Evolutionary conservation across 1,284 basidiomycete genomes (phyloP).

Genomic region (Ceraceosorus guamensis): DNA sequence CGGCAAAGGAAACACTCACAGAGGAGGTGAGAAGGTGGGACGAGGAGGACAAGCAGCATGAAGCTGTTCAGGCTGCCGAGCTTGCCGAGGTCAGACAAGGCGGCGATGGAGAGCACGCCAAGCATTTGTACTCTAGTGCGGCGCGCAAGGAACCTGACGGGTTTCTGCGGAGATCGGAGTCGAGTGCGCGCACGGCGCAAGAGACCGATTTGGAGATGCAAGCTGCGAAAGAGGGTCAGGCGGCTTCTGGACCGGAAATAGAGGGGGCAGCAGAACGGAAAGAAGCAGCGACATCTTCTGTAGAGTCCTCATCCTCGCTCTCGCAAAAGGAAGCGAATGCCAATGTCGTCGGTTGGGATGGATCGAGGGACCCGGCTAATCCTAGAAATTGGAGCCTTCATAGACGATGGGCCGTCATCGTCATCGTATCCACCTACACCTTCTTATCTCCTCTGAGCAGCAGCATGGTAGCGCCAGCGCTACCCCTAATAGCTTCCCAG

Average conservation of each 20-base stretch:
- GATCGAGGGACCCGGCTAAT: constrained; percentile 59
- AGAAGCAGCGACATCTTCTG: no score
- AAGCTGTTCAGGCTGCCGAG: background rate
- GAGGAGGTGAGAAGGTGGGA: background rate
- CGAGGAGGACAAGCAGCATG: background rate
- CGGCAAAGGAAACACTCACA: background rate
- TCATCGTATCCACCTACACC: constrained; percentile 31
- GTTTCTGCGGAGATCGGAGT: no score
- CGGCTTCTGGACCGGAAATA: no score
- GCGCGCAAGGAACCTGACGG: no score
- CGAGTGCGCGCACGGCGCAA: no score
- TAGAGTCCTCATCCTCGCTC: no score
- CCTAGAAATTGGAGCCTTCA: constrained; percentile 62
- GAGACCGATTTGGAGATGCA: no score
- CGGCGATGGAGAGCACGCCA: background rate
- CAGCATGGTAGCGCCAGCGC: constrained; percentile 41
- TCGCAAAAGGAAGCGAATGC: no score
- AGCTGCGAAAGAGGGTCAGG: no score
- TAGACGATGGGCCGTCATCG: constrained; percentile 60
- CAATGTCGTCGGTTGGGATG: constrained; percentile 59
- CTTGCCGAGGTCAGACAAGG: background rate
- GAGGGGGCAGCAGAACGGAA: no score
- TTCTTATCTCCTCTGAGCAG: constrained; percentile 35
- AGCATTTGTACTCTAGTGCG: no score
- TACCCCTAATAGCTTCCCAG: constrained; percentile 21